Conservation (phyloP, 768 basidiomycete genomes). For the Russula vinacea region DNA sequence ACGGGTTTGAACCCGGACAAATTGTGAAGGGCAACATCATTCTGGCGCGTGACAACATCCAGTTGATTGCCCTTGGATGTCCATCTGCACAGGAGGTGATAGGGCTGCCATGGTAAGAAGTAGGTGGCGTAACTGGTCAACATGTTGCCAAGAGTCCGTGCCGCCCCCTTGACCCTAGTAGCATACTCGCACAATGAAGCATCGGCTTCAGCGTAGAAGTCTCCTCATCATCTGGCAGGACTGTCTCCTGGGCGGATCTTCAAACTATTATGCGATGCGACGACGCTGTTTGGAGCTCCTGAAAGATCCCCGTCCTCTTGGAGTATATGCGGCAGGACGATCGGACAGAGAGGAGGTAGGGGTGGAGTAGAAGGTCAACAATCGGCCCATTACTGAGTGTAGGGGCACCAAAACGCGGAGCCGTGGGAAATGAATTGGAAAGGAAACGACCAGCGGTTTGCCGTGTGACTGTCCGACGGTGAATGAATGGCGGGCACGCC, state of each 20-base stretch:
- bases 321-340: background rate
- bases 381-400: background rate
- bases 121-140: background rate
- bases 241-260: background rate
- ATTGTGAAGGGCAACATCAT: background rate
- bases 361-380: background rate
- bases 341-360: conserved; percentile 5
- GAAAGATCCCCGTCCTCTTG: background rate
- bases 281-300: background rate
- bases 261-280: background rate
- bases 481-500: background rate
- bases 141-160: background rate
- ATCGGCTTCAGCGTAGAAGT: background rate
- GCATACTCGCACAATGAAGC: background rate
- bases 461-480: background rate
- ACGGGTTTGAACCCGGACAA: background rate
- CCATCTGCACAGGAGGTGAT: background rate
- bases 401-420: background rate
- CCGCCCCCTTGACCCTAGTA: conserved; percentile 1
- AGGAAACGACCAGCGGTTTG: background rate
- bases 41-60: background rate
- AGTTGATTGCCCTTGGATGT: background rate
- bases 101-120: background rate
- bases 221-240: background rate
- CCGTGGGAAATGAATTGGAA: background rate